Evolutionary conservation across 352 stramenopile species (phyloP).

Genomic region (Pythium phragmiticola): DNA sequence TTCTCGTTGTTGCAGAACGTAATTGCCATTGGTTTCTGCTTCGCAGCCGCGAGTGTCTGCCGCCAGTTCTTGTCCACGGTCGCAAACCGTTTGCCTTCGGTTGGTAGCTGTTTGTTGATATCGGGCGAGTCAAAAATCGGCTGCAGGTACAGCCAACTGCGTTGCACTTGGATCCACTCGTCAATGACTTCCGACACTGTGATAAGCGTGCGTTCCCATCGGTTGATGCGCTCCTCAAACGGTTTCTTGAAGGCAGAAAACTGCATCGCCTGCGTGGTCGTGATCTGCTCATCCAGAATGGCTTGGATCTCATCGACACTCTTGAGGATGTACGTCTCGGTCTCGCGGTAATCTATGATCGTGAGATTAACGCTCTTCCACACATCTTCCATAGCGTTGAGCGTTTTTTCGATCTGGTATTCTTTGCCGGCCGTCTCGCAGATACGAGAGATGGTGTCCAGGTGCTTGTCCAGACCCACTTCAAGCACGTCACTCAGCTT

Average conservation of each 20-base stretch:
- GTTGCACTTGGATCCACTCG: constrained; percentile 93
- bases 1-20: constrained; percentile 92
- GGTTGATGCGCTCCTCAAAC: constrained; percentile 92
- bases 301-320: constrained; percentile 94
- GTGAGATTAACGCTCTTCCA: constrained; percentile 91
- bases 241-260: constrained; percentile 95
- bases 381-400: constrained; percentile 91
- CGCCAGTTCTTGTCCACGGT: constrained; percentile 96
- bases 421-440: constrained; percentile 93
- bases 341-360: constrained; percentile 90
- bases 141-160: constrained; percentile 95
- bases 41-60: constrained; percentile 84
- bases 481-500: constrained; percentile 85
- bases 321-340: constrained; percentile 94
- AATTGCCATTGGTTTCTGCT: constrained; percentile 87
- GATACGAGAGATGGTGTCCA: constrained; percentile 92
- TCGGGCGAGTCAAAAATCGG: constrained; percentile 95
- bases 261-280: constrained; percentile 95
- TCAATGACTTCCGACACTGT: constrained; percentile 93
- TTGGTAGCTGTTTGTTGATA: constrained; percentile 96
- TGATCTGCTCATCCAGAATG: constrained; percentile 96
- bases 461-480: constrained; percentile 79
- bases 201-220: constrained; percentile 91
- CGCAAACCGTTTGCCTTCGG: constrained; percentile 93
- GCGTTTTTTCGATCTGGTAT: constrained; percentile 92